A percentile compares a stretch with the other conserved stretches of the same genome.
Conservation (phyloP, 257 asterid genomes). For the Prunella vulgaris region DNA sequence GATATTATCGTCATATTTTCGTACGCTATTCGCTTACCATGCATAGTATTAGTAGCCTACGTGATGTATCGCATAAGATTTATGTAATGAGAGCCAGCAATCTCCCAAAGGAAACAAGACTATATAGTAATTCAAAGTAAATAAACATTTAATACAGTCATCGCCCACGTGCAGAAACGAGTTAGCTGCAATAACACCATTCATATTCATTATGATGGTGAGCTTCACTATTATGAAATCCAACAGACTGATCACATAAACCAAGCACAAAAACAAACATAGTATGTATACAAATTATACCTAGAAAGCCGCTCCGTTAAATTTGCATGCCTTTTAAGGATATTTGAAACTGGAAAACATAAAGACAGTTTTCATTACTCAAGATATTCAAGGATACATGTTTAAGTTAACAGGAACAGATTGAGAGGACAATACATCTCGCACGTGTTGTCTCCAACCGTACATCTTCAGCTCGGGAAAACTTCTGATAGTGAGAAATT, state of each 20-base stretch:
- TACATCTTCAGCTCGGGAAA: constrained; percentile 48
- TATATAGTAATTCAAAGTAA: not conserved
- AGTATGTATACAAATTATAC: constrained; percentile 28
- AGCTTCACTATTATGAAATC: not conserved
- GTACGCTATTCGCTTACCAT: not conserved
- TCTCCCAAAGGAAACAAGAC: not conserved
- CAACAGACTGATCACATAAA: constrained; percentile 1
- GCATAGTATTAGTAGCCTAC: no score
- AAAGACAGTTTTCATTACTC: constrained; percentile 5
- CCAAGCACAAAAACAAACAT: not conserved
- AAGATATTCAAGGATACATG: not conserved
- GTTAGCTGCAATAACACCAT: not conserved
- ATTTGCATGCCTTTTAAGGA: constrained; percentile 85
- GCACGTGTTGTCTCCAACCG: constrained; percentile 64
- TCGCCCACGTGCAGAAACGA: not conserved
- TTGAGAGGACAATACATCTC: constrained; percentile 42
- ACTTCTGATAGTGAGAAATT: constrained; percentile 34
- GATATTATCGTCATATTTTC: no score
- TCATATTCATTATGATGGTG: not conserved
- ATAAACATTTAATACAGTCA: not conserved
- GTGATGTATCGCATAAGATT: no score
- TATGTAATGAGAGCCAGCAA: not conserved
- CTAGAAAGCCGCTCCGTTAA: constrained; percentile 88
- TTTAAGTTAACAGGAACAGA: constrained; percentile 10
- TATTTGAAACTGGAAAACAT: constrained; percentile 54